These are phyloP conservation scores for Bipolaris bicolor DNA, from an alignment of 2,329 filamentous ascomycete species.

Conservation along the genomic window DNA sequence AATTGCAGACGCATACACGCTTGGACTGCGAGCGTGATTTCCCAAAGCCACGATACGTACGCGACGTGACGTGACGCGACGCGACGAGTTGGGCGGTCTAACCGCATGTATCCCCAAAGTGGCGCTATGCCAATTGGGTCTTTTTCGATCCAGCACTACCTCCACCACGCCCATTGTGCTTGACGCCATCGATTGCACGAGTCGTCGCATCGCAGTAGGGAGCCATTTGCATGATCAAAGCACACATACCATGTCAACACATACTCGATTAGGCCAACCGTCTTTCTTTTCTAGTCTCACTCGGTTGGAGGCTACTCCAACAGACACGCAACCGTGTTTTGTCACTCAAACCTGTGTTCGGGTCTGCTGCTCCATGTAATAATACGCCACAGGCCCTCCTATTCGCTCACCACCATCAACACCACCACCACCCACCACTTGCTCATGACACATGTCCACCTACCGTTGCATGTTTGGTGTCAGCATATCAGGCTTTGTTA, in stretches of 20 bases:
- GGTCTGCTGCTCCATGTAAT: not conserved
- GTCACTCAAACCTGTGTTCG: not conserved
- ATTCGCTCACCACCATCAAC: not conserved
- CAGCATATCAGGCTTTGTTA: slow-evolving; percentile 3
- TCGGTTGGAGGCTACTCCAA: not conserved
- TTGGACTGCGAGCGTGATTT: slow-evolving; percentile 14
- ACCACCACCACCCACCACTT: too few species aligned
- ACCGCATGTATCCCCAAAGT: slow-evolving; percentile 19
- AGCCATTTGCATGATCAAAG: too few species aligned
- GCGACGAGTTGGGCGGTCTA: slow-evolving; percentile 2
- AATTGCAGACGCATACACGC: slow-evolving; percentile 17
- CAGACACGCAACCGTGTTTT: not conserved
- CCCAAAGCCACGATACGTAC: slow-evolving; percentile 11
- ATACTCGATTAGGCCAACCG: too few species aligned
- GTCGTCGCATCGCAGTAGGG: not conserved
- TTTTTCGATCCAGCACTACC: not conserved
- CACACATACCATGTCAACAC: too few species aligned
- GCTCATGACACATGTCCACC: slow-evolving; percentile 7
- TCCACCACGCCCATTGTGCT: slow-evolving; percentile 1
- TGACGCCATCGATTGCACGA: not conserved
- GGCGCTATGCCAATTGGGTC: slow-evolving; percentile 2
- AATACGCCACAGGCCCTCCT: not conserved
- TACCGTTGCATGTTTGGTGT: slow-evolving; percentile 2
- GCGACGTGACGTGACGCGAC: slow-evolving; percentile 17
- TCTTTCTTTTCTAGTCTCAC: not conserved